Conservation (phyloP, 495 filamentous ascomycete genomes). For the Annulohypoxylon stygium region DNA sequence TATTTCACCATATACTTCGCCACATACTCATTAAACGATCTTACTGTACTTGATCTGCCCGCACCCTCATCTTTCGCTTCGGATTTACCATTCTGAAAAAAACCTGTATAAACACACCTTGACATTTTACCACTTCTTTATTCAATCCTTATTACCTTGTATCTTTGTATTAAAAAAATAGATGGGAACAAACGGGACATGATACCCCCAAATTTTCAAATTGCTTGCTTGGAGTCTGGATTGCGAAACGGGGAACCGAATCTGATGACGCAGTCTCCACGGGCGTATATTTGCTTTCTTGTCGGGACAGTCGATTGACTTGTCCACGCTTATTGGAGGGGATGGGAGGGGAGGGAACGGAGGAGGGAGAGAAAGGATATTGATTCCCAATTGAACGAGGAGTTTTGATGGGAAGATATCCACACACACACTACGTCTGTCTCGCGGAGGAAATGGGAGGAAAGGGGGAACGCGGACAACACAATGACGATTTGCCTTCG, state of each 20-base stretch:
- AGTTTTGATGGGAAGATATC: constrained; percentile 17
- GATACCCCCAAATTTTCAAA: constrained; percentile 43
- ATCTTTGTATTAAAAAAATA: constrained; percentile 36
- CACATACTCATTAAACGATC: constrained; percentile 15
- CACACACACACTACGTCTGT: neutral
- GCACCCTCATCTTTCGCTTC: constrained; percentile 14
- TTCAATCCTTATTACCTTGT: constrained; percentile 23
- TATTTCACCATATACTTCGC: constrained; percentile 21
- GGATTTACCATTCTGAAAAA: constrained; percentile 10
- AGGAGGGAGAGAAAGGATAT: neutral
- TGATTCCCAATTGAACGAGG: constrained; percentile 15
- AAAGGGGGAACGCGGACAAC: constrained; percentile 1
- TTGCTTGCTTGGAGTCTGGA: constrained; percentile 43
- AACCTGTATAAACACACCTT: constrained; percentile 31
- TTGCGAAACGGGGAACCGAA: constrained; percentile 18
- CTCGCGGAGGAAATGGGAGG: constrained; percentile 1
- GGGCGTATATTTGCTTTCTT: constrained; percentile 35
- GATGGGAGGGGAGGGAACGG: neutral
- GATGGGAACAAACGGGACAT: constrained; percentile 45
- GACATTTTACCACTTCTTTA: constrained; percentile 28
- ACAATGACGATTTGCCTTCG: constrained; percentile 15
- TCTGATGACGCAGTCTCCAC: constrained; percentile 30
- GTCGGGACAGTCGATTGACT: constrained; percentile 2
- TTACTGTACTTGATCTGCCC: constrained; percentile 7
- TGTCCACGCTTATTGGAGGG: constrained; percentile 4